Evolutionary conservation across 257 asterid genomes (phyloP), one percentile per base, ranked within the genome.

Genomic region (Solanum bulbocastanum): DNA sequence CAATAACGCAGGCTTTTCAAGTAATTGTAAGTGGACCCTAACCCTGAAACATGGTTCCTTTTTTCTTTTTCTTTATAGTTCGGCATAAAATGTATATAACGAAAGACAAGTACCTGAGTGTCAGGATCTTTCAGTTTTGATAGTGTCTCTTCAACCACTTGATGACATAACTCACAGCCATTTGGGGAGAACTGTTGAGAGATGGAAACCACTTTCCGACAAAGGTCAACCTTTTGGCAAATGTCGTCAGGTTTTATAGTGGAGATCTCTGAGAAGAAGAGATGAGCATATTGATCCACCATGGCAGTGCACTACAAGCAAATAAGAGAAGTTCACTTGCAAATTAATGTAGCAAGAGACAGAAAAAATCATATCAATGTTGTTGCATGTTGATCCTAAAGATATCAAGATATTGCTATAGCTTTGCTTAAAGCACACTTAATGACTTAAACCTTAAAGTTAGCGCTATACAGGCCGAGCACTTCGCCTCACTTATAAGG

Each of bases 281-380:
- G 94, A 89, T 95, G 96, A 79, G 94, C 98, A 89, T 96, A 97
- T 62, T 95, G 94, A 83, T 94, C 96, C 95, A 97, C 98, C 95
- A 94, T 89, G 68, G 92, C 81, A 40, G 89, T 87, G 91, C 99
- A 97, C 99, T 97, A 94, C 87, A 90, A 89, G 75, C 42, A 84
- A 32, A 90, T 18, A 66, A 18, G 15, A 68, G 75, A 39, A 66
- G 44, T 35, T 68, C 82, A 85, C 79, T 85, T 85, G 66, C 35
- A 65, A 39, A 68, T 68, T 66, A 22, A 71, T 60, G 39, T 35
- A 66, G 78, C 79, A 30, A 85, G 49, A 39, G 5, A 85, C 25
- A 27, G 27, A 40, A 37, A 85, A 37, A 37, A 62, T 8, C 20
- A 84, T 16, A 84, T 37, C 79, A 39, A 84, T 23, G 56, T 66